phyloP scores from a whole-genome alignment of 192 early-diverging fungal species.

The Phlyctochytrium arcticum region DNA sequence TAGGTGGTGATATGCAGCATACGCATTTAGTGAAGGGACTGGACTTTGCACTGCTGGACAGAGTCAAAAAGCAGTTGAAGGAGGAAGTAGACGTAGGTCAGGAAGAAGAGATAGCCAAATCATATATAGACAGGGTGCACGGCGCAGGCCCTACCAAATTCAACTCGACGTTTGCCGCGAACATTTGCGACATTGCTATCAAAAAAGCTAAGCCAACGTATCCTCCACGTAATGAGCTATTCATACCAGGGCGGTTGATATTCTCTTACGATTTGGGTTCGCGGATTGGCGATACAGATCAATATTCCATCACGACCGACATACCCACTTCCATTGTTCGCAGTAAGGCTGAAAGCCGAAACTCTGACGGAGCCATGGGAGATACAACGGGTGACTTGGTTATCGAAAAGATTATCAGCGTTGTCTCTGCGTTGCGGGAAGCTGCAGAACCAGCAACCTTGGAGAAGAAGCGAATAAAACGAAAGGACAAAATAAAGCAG shows the following conservation, averaged over 20 bases:
- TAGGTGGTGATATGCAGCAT: conserved; percentile 81
- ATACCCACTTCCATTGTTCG: conserved; percentile 72
- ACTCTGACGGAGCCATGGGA: conserved; percentile 23
- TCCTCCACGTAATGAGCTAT: conserved; percentile 62
- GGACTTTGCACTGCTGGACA: conserved; percentile 77
- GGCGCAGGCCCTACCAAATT: conserved; percentile 39
- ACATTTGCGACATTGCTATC: conserved; percentile 45
- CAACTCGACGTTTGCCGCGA: conserved; percentile 37
- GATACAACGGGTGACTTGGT: conserved; percentile 57
- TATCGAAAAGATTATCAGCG: conserved; percentile 65
- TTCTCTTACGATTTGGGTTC: conserved; percentile 62
- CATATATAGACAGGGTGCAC: conserved; percentile 44
- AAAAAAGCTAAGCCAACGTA: conserved; percentile 28
- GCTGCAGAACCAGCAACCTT: conserved; percentile 26
- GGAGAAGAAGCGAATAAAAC: conserved; percentile 40
- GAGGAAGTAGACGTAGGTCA: conserved; percentile 4
- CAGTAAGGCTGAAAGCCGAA: conserved; percentile 65
- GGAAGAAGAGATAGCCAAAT: conserved; percentile 35
- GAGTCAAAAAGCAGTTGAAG: conserved; percentile 51
- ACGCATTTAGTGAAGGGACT: conserved; percentile 93
- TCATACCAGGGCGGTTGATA: conserved; percentile 71
- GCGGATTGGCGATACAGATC: conserved; percentile 3
- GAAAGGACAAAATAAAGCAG: conserved; percentile 32
- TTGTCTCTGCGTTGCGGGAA: conserved; percentile 49
- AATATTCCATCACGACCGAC: conserved; percentile 45